Evolutionary conservation across 2,329 filamentous ascomycete species (phyloP), one percentile per base, ranked within the genome.

Genomic region (Ophiocordyceps camponoti-leonardi): DNA sequence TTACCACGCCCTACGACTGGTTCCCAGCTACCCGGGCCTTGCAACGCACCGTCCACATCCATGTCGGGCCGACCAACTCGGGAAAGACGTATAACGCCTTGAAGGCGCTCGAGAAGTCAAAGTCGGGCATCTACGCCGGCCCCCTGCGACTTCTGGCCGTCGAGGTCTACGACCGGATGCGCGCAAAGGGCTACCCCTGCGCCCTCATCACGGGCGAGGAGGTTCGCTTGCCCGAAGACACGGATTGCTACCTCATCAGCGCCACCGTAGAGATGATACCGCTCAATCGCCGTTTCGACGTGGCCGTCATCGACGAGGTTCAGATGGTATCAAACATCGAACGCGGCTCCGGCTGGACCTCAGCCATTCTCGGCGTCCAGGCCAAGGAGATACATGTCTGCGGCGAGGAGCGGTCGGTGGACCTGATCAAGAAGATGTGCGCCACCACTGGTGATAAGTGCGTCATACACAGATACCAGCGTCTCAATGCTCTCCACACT

Each of bases 281-380:
- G 1, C 57, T 70, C n/a, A 72, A 66, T 53, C 52, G 63, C 4
- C 59, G 61, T 2, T 77, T 85, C 28, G 90, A 96, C 40, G 88
- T 98, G 33, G 90, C 86, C 1, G 90, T 98, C 52, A 90, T 98
- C 50, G 92, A 98, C 58, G 92, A 98, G 66, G 96, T 98, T 47
- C 92, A 98, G 63, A 96, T 98, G 92, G 86, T 98, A 52, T 81
- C 77, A 16, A 81, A 87, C 55, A 50, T 60, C 0, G 77, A 86
- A 0, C 81, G 92, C 53, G 92, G 93, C 2, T 94, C 83, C 80
- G 88, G 87, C 2, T 98, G 92, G 92, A 94, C 88, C 1, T 78
- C 87, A 54, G 92, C 92, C 2, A 69, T 96, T 14, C 68, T 98
- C 6, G 92, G 92, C 33, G 72, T 94, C 1, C 81, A 83, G 61